Conservation (phyloP, 179 eudicot genomes). For the Gypsophila paniculata region DNA sequence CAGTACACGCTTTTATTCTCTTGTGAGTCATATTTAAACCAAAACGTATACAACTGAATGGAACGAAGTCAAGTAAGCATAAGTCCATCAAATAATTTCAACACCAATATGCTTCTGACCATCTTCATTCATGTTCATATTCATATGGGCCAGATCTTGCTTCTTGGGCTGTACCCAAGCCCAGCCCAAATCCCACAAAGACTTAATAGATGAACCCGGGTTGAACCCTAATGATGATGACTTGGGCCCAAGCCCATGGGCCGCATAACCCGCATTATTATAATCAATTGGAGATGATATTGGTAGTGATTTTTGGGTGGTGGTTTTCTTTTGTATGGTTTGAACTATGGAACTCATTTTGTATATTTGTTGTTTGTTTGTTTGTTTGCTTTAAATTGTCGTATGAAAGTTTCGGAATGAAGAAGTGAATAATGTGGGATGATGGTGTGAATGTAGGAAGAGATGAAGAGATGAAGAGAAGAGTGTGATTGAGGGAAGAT, state of each 20-base stretch:
- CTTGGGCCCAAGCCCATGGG: slow-evolving; percentile 37
- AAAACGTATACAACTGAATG: no score
- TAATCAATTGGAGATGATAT: slow-evolving; percentile 18
- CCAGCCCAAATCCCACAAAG: slow-evolving; percentile 69
- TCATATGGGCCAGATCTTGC: slow-evolving; percentile 42
- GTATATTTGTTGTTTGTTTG: no score
- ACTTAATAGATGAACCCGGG: slow-evolving; percentile 41
- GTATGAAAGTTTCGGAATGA: no score
- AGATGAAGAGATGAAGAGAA: not conserved
- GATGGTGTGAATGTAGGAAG: no score
- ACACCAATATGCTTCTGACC: slow-evolving; percentile 38
- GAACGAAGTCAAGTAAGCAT: no score
- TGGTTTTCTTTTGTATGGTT: slow-evolving; percentile 26
- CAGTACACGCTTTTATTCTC: no score
- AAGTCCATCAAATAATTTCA: slow-evolving; percentile 3
- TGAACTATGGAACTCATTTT: slow-evolving; percentile 34
- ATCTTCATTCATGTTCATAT: slow-evolving; percentile 55
- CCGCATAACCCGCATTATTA: slow-evolving; percentile 14
- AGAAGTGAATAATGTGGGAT: no score
- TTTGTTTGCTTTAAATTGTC: no score
- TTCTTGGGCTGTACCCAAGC: slow-evolving; percentile 61
- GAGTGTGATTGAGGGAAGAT: slow-evolving; percentile 3
- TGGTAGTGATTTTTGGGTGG: slow-evolving; percentile 23
- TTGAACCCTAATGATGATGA: slow-evolving; percentile 35
- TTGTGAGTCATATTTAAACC: no score